Percentiles rank a stretch among this genome's conserved stretches.
phyloP scores from a whole-genome alignment of 129 eudicot genomes.

The Ambrosia artemisiifolia region DNA sequence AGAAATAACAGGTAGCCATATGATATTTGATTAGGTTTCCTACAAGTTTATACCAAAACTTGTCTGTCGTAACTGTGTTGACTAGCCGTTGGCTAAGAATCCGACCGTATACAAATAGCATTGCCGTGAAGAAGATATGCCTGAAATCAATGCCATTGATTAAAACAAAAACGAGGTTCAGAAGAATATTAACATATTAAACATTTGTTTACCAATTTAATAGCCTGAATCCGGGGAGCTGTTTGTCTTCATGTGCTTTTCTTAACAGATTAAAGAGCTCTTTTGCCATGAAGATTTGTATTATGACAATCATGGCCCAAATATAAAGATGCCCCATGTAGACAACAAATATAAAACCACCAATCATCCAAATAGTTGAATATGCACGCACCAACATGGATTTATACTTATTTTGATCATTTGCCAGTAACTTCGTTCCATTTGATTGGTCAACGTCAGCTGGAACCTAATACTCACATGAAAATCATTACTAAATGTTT shows the following conservation, averaged over 20 bases:
- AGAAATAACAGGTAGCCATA: slow-evolving; percentile 85
- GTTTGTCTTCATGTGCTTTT: slow-evolving; percentile 67
- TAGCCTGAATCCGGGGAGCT: slow-evolving; percentile 76
- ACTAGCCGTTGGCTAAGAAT: slow-evolving; percentile 83
- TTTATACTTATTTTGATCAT: slow-evolving; percentile 68
- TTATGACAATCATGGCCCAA: slow-evolving; percentile 84
- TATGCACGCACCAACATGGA: slow-evolving; percentile 73
- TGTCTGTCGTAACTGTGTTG: slow-evolving; percentile 80
- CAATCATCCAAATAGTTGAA: slow-evolving; percentile 91
- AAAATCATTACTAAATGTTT: background rate
- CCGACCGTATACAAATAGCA: slow-evolving; percentile 91
- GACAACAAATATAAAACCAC: slow-evolving; percentile 65
- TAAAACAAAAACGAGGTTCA: background rate
- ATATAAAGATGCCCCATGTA: slow-evolving; percentile 93
- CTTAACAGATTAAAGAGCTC: slow-evolving; percentile 76
- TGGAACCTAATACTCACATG: slow-evolving; percentile 39
- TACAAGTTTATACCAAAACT: slow-evolving; percentile 69
- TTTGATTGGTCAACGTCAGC: slow-evolving; percentile 52
- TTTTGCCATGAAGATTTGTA: slow-evolving; percentile 84
- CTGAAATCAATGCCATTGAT: slow-evolving; percentile 38
- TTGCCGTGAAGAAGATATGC: slow-evolving; percentile 91
- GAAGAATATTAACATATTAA: background rate
- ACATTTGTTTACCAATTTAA: slow-evolving; percentile 60
- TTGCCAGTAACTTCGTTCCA: slow-evolving; percentile 54
- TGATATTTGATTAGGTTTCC: slow-evolving; percentile 76